Base-by-base conservation (phyloP, 1,284 basidiomycete species). In the Anthracocystis setariae region DNA sequence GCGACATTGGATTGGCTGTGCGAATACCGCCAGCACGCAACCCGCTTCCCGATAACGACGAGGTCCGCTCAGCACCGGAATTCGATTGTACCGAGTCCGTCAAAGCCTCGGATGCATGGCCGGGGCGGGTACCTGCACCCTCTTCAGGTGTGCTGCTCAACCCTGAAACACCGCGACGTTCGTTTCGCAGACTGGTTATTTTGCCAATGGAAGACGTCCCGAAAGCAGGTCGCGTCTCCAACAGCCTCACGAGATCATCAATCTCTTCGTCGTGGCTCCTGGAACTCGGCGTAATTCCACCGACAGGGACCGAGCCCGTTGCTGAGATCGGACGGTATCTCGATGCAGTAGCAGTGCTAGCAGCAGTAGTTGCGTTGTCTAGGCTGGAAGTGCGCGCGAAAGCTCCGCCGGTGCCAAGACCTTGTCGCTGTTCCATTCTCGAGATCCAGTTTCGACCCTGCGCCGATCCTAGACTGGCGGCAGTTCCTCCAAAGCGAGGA, bases 241-340 rank as follows among this genome's bases (percentile, higher is more conserved):
- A 39, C 47, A 78, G 61, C 8, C 73, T 61, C 8, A 66, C 67
- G 3, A 78, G 61, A 37, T 75, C 77, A 39, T 72, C 74, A 43
- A 78, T 59, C 39, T 77, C 77, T 15, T 77, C 75, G 7, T 78
- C 77, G 27, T 73, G 73, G 38, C 70, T 75, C 15, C 59, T 60
- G 9, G 73, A 56, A 35, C 69, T 69, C 7, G 66, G 61, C 17
- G 66, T 66, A 12, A 58, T 37, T 9, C 48, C 58, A 7, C 58
- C 62, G 8, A 51, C 35, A 3, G 56, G 62, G 2, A 47, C 33
- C 7, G 42, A 38, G 5, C 43, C 54, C 1, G 47, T 32, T 3
- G 40, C 56, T 3, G 67, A 55, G 3, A 51, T 42, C 0, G 57
- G 18, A 33, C 72, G 49, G 27, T 57, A 62, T 10, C 68, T 59